These are phyloP conservation scores for Solanum peruvianum DNA, from an alignment of 257 asterid species.

Conservation along the genomic window DNA sequence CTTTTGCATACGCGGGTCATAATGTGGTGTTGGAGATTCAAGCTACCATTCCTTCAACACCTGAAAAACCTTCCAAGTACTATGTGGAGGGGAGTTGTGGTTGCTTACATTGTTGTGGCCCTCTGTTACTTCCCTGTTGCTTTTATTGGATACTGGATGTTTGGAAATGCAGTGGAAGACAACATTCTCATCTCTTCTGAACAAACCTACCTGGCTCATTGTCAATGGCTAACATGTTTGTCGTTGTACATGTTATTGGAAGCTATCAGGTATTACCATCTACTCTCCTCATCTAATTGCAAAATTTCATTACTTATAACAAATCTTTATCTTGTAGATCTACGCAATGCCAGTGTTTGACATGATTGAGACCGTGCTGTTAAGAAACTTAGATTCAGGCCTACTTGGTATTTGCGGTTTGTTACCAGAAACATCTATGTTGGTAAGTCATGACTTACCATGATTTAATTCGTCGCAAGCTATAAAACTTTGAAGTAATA, in stretches of 20 bases:
- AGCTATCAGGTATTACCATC: constrained; percentile 64
- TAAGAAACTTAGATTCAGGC: constrained; percentile 17
- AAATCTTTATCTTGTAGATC: background rate
- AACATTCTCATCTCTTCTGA: constrained; percentile 46
- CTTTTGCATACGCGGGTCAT: constrained; percentile 94
- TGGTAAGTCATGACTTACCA: constrained; percentile 26
- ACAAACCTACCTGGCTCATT: constrained; percentile 72
- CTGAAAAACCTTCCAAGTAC: constrained; percentile 80
- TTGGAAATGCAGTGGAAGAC: constrained; percentile 46
- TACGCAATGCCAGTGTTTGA: constrained; percentile 36
- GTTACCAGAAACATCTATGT: constrained; percentile 22
- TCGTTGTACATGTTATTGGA: constrained; percentile 83
- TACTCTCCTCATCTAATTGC: background rate
- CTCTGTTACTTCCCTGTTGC: constrained; percentile 92
- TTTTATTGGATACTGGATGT: constrained; percentile 59
- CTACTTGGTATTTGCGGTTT: constrained; percentile 18
- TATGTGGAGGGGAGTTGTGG: constrained; percentile 91
- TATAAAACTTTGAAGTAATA: too few species aligned
- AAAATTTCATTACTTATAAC: background rate
- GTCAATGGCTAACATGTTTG: constrained; percentile 91
- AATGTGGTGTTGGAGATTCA: constrained; percentile 86
- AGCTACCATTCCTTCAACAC: constrained; percentile 89
- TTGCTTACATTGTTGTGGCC: constrained; percentile 83
- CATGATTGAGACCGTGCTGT: constrained; percentile 37
- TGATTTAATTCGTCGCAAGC: too few species aligned